phyloP scores from a whole-genome alignment of 2,329 filamentous ascomycete genomes.

The Claviceps purpurea region DNA sequence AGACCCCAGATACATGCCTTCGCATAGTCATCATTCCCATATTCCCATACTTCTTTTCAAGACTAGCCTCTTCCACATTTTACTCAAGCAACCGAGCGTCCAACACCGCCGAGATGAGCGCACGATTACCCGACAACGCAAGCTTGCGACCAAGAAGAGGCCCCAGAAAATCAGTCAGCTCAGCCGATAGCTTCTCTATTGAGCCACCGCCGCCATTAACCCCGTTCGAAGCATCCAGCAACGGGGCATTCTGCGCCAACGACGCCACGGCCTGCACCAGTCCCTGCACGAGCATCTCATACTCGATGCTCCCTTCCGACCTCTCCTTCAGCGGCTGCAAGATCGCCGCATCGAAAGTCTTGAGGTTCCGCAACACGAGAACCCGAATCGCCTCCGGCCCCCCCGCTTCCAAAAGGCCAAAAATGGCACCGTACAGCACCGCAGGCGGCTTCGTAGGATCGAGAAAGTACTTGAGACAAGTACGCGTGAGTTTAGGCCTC shows the following conservation, averaged over 20 bases:
- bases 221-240: conserved; percentile 21
- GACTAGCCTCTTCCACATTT: not conserved
- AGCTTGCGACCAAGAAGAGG: conserved; percentile 39
- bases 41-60: conserved; percentile 8
- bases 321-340: conserved; percentile 40
- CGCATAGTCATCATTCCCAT: not conserved
- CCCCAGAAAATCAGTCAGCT: conserved; percentile 42
- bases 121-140: conserved; percentile 29
- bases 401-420: conserved; percentile 66
- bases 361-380: conserved; percentile 41
- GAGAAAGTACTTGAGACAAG: conserved; percentile 82
- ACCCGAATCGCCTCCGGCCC: conserved; percentile 47
- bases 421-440: conserved; percentile 79
- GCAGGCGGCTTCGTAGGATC: conserved; percentile 72
- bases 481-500: conserved; percentile 79
- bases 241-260: conserved; percentile 22
- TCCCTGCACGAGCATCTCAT: conserved; percentile 42
- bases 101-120: conserved; percentile 36
- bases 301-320: conserved; percentile 35
- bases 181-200: conserved; percentile 24
- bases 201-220: conserved; percentile 21
- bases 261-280: conserved; percentile 39
- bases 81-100: conserved; percentile 39
- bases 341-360: conserved; percentile 38
- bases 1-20: not conserved